Evolutionary conservation across 495 filamentous ascomycete species (phyloP), one percentile per base, ranked within the genome.

Genomic region (Tuber magnatum): DNA sequence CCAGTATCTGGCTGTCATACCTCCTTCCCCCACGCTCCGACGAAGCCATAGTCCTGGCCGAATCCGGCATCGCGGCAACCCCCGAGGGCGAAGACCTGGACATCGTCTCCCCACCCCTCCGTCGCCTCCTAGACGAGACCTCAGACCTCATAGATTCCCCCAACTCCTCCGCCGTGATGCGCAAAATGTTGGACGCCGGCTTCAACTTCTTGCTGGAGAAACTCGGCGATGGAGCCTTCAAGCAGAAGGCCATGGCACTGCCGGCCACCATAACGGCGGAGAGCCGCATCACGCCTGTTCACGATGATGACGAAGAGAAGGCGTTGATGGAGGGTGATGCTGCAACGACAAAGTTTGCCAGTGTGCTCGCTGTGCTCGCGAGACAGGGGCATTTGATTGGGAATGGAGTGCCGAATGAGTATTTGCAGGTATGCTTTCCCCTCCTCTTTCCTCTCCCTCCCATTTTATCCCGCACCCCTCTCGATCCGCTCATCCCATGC

Each of bases 91-190:
- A 75, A 35, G 41, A 73, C 42, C 44, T 35, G 39, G 77, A 79
- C 43, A 86, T 85, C 24, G 83, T 87, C 12, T 83, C 87, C 20
- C 86, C 88, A 69, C 85, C 87, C 42, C 88, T 98, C 78, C 92
- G 94, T 71, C 90, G 92, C 72, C 88, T 99, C n/a, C 86, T 99
- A 1, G 94, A 98, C 81, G 95, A 98, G 84, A 97, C 95, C 16
- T 91, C 95, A 35, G 95, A 99, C 83, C 87, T 98, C 28, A 92
- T 99, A 78, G 96, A 99, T 74, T 97, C 94, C 0, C 96, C 96
- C 0, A 87, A 91, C 32, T 97, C 97, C 84, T 88, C 90, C 10
- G 89, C 90, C 75, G 93, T 98, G 44, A 84, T 95, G 65, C 93
- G 92, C 12, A 89, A 91, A 75, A 88, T 97, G 74, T 91, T 98